Evolutionary conservation across 352 stramenopile species (phyloP), one percentile per base, ranked within the genome.

Genomic region (Phytopythium helicoides): DNA sequence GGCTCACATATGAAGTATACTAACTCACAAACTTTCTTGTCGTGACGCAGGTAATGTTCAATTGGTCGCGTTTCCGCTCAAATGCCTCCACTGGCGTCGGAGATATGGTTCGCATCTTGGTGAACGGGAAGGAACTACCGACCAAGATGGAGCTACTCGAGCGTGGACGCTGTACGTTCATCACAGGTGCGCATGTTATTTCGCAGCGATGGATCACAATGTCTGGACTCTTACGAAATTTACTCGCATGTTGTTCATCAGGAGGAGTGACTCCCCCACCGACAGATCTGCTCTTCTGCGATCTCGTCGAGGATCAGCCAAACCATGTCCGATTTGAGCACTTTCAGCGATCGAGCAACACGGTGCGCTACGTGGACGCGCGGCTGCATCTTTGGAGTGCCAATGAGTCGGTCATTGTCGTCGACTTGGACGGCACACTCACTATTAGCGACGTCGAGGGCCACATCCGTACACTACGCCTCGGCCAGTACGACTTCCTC

Each of bases 361-460:
- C 77, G 34, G 71, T 86, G 6, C 81, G 84, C 8, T 89, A 86
- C 33, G 69, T 94, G 15, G 84, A 94, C 48, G 64, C 75, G 35
- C 77, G 82, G 26, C 65, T 94, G 38, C 77, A 90, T 62, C 47
- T 93, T 0, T 93, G 83, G 83, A 73, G 74, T 3, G 74, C 83
- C 6, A 89, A 93, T 48, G 83, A 91, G 54, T 89, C 78, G 15
- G 72, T 84, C n/a, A 74, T 92, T 23, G 78, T 94, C 15, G 81
- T 80, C 12, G 83, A 94, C 52, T 70, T 94, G 56, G 83, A 94
- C 52, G 83, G 83, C 15, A 94, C 83, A 18, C 71, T 94, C 37
- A 94, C 83, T 1, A 88, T 91, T 49, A 94, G 76, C 60, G 83
- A 94, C 49, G 79, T 94, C 12, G 83, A 94, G 56, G 83, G 83